phyloP scores from a whole-genome alignment of 75 land plant genomes.

The Cunninghamia lanceolata region DNA sequence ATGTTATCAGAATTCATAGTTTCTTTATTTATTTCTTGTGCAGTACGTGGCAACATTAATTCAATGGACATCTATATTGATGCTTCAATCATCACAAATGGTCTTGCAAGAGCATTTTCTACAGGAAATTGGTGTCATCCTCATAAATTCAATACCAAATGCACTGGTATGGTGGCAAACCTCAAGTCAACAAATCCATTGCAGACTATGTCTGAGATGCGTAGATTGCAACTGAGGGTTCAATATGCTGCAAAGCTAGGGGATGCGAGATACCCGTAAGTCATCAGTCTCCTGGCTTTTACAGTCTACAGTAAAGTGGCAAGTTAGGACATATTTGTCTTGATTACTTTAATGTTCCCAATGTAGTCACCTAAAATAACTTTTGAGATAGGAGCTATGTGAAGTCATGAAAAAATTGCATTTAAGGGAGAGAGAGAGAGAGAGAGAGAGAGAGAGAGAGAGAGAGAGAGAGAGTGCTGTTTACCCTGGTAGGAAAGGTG shows the following conservation, averaged over 20 bases:
- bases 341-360: background rate
- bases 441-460: background rate
- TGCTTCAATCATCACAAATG: conserved; percentile 69
- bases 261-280: conserved; percentile 93
- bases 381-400: background rate
- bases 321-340: background rate
- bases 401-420: background rate
- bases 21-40: background rate
- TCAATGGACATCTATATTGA: conserved; percentile 49
- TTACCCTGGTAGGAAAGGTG: background rate
- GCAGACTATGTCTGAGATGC: conserved; percentile 58
- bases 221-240: conserved; percentile 64
- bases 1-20: background rate
- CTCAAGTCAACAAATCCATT: conserved; percentile 80
- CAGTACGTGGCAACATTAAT: conserved; percentile 26
- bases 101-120: conserved; percentile 67
- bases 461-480: background rate
- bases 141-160: conserved; percentile 39
- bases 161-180: conserved; percentile 68
- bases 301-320: background rate
- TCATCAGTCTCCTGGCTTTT: background rate
- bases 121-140: conserved; percentile 79
- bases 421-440: background rate
- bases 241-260: conserved; percentile 51
- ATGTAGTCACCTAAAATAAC: background rate